These are phyloP conservation scores for Monosporascus sp. DNA, from an alignment of 2,329 filamentous ascomycete genomes.

Conservation along the genomic window DNA sequence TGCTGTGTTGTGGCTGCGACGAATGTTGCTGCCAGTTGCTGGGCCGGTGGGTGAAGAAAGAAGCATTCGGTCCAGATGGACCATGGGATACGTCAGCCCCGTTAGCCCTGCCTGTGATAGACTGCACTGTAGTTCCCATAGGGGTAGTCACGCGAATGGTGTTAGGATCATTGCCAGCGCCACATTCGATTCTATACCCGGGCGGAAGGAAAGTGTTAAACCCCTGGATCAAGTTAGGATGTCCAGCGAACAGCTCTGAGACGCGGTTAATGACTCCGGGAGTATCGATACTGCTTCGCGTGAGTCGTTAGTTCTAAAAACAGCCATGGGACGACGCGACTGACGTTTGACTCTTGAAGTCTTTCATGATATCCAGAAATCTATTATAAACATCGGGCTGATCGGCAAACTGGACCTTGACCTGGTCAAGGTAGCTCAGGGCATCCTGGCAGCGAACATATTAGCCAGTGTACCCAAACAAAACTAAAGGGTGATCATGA, in stretches of 20 bases:
- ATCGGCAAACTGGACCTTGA: constrained; percentile 96
- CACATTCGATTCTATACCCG: constrained; percentile 94
- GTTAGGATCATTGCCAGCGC: constrained; percentile 87
- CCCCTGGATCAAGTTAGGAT: constrained; percentile 91
- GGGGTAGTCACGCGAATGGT: constrained; percentile 95
- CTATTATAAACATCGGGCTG: constrained; percentile 96
- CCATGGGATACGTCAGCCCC: constrained; percentile 40
- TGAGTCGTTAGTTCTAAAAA: constrained; percentile 22
- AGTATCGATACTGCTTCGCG: constrained; percentile 70
- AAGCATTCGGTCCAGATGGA: constrained; percentile 32
- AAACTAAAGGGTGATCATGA: background rate
- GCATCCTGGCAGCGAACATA: constrained; percentile 48
- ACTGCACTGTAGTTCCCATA: constrained; percentile 92
- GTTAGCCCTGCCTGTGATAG: constrained; percentile 58
- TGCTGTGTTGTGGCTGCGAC: constrained; percentile 51
- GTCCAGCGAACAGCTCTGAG: constrained; percentile 90
- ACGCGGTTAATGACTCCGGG: constrained; percentile 96
- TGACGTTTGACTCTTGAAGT: constrained; percentile 96
- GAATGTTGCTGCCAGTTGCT: constrained; percentile 48
- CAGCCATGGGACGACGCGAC: constrained; percentile 29
- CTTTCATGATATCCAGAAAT: constrained; percentile 98
- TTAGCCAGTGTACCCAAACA: constrained; percentile 16
- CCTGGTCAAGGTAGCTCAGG: constrained; percentile 93
- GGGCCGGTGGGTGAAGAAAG: constrained; percentile 43
- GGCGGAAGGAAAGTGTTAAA: constrained; percentile 98